phyloP scores from a whole-genome alignment of 1,284 basidiomycete species.

The Pyrrhoderma lamaoense region DNA sequence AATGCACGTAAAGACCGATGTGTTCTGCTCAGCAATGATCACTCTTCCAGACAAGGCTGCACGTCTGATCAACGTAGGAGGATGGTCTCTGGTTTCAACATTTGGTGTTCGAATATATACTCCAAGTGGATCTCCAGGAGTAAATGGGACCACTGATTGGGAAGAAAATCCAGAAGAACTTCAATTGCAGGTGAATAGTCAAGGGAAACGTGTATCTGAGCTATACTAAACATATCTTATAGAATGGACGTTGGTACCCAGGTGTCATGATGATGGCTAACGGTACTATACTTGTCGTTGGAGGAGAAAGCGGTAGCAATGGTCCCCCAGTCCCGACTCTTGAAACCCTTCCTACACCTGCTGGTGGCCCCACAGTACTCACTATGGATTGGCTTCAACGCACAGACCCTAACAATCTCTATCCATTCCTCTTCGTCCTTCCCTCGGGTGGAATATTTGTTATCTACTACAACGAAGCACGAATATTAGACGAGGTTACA shows the following conservation, averaged over 20 bases:
- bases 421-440: conserved; percentile 66
- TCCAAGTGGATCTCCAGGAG: conserved; percentile 49
- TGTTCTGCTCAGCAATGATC: conserved; percentile 69
- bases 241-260: conserved; percentile 71
- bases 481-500: conserved; percentile 58
- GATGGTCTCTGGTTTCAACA: conserved; percentile 56
- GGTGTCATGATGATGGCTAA: conserved; percentile 57
- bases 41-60: conserved; percentile 66
- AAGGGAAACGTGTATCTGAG: neutral
- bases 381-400: conserved; percentile 43
- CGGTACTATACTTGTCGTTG: conserved; percentile 63
- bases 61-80: conserved; percentile 64
- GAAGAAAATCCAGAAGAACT: conserved; percentile 50
- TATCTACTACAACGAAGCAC: conserved; percentile 71
- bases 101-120: conserved; percentile 61
- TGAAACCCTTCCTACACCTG: conserved; percentile 46
- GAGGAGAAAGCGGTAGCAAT: conserved; percentile 68
- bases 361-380: conserved; percentile 35
- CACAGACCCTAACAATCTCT: conserved; percentile 69
- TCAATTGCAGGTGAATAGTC: conserved; percentile 37
- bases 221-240: neutral
- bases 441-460: conserved; percentile 61
- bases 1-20: conserved; percentile 67
- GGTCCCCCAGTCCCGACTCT: conserved; percentile 55
- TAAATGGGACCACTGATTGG: conserved; percentile 62